phyloP scores from a whole-genome alignment of 1,284 basidiomycete genomes.

The Moesziomyces parantarcticus region DNA sequence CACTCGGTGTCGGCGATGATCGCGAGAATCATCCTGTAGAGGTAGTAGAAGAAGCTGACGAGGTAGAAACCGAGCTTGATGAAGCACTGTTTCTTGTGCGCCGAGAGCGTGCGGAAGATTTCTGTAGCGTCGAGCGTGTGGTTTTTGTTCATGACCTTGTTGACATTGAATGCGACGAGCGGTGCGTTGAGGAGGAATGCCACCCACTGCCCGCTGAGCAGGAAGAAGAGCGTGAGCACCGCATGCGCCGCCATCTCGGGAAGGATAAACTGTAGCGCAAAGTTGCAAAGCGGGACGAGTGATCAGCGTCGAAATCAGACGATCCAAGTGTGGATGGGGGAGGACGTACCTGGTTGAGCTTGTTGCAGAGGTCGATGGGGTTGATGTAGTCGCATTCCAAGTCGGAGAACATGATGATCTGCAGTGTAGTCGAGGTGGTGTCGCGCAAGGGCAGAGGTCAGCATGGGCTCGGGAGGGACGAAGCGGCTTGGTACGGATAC shows the following conservation, averaged over 20 bases:
- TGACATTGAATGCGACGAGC: constrained; percentile 88
- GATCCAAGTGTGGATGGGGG: neutral
- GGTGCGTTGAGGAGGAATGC: constrained; percentile 93
- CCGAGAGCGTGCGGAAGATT: constrained; percentile 93
- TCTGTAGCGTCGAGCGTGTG: constrained; percentile 99
- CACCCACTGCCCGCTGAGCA: constrained; percentile 81
- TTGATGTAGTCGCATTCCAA: constrained; percentile 85
- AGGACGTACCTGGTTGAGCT: constrained; percentile 87
- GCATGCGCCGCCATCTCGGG: constrained; percentile 95
- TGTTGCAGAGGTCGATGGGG: constrained; percentile 99
- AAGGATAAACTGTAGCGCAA: constrained; percentile 82
- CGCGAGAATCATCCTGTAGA: constrained; percentile 63
- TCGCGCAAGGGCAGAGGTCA: neutral
- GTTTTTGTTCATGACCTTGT: constrained; percentile 95
- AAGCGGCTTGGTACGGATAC: constrained; percentile 10
- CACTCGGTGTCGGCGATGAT: constrained; percentile 53
- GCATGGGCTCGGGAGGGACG: neutral
- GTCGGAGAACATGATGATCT: constrained; percentile 96
- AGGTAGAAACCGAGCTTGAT: constrained; percentile 67
- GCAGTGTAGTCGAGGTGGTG: constrained; percentile 2
- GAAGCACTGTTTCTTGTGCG: constrained; percentile 92
- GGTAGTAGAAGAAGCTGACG: constrained; percentile 67
- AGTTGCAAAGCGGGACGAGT: neutral
- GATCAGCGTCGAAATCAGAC: neutral
- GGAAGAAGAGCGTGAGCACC: constrained; percentile 81